Conservation (phyloP, 2,329 filamentous ascomycete genomes). For the Neoascochyta sp. region DNA sequence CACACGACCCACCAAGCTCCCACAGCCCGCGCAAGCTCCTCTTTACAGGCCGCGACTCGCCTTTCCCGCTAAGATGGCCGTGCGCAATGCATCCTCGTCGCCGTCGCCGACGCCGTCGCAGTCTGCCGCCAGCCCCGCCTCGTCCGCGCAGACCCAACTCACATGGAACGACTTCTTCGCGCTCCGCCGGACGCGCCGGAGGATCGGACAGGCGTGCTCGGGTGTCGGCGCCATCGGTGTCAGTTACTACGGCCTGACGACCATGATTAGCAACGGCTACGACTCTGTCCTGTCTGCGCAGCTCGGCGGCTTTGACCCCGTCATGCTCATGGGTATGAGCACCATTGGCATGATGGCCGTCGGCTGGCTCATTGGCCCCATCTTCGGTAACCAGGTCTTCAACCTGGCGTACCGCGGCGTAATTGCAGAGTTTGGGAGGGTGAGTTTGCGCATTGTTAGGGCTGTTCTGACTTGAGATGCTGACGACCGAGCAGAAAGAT, state of each 20-base stretch:
- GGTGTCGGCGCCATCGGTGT: slow-evolving; percentile 60
- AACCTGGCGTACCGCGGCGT: slow-evolving; percentile 69
- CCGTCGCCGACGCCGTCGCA: slow-evolving; percentile 15
- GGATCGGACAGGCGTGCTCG: slow-evolving; percentile 77
- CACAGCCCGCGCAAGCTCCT: slow-evolving; percentile 14
- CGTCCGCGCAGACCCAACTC: slow-evolving; percentile 29
- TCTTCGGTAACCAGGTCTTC: slow-evolving; percentile 75
- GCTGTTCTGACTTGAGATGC: too few relatives aligned
- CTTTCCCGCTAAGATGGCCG: slow-evolving; percentile 5
- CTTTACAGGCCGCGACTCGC: slow-evolving; percentile 9
- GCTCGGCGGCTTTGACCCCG: slow-evolving; percentile 82
- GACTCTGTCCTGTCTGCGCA: slow-evolving; percentile 63
- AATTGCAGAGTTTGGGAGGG: slow-evolving; percentile 67
- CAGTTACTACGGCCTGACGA: slow-evolving; percentile 59
- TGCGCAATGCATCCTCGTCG: slow-evolving; percentile 26
- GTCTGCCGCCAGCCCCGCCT: slow-evolving; percentile 12
- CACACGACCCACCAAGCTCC: slow-evolving; percentile 22
- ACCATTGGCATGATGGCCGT: slow-evolving; percentile 72
- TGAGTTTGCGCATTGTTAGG: too few relatives aligned
- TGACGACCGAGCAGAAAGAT: slow-evolving; percentile 64
- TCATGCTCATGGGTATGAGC: slow-evolving; percentile 78
- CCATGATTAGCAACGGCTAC: slow-evolving; percentile 67
- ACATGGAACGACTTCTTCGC: slow-evolving; percentile 90
- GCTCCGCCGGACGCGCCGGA: slow-evolving; percentile 78
- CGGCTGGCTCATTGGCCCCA: slow-evolving; percentile 85